Conservation (phyloP, 768 basidiomycete species). For the Lactifluus subvellereus region DNA sequence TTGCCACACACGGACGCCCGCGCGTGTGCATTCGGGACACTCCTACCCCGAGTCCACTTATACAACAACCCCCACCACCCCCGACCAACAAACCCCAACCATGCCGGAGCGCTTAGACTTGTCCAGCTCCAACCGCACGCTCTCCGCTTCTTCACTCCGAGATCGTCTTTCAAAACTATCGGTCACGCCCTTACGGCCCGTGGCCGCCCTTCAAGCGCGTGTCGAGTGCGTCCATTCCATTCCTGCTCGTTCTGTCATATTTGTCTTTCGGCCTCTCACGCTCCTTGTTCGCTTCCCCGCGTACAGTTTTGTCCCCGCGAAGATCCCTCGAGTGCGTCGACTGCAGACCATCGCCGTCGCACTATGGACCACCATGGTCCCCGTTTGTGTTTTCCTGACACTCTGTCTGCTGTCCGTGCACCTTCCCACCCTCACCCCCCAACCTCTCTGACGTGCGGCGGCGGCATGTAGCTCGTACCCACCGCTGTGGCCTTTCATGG, state of each 20-base stretch:
- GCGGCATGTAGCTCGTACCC: conserved; percentile 67
- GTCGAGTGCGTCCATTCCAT: conserved; percentile 52
- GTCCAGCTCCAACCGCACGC: conserved; percentile 39
- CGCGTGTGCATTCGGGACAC: neutral
- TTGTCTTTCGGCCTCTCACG: neutral
- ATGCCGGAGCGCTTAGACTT: conserved; percentile 25
- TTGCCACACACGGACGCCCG: neutral
- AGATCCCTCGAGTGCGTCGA: conserved; percentile 79
- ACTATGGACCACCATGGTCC: conserved; percentile 77
- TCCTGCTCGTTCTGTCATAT: conserved; percentile 1
- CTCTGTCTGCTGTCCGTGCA: conserved; percentile 71
- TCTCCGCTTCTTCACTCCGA: conserved; percentile 59
- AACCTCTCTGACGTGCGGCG: neutral
- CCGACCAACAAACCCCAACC: neutral
- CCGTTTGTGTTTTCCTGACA: conserved; percentile 60
- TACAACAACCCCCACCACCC: neutral
- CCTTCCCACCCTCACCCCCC: neutral
- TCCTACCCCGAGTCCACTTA: neutral
- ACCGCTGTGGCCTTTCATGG: conserved; percentile 78
- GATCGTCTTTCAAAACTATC: conserved; percentile 46
- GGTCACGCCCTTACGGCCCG: conserved; percentile 55
- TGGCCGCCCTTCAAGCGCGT: conserved; percentile 62
- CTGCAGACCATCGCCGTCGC: conserved; percentile 89
- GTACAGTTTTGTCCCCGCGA: conserved; percentile 74
- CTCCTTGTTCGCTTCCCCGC: neutral